These are phyloP conservation scores for Crotalaria pallida DNA, from an alignment of 306 rosid genomes.

Conservation along the genomic window DNA sequence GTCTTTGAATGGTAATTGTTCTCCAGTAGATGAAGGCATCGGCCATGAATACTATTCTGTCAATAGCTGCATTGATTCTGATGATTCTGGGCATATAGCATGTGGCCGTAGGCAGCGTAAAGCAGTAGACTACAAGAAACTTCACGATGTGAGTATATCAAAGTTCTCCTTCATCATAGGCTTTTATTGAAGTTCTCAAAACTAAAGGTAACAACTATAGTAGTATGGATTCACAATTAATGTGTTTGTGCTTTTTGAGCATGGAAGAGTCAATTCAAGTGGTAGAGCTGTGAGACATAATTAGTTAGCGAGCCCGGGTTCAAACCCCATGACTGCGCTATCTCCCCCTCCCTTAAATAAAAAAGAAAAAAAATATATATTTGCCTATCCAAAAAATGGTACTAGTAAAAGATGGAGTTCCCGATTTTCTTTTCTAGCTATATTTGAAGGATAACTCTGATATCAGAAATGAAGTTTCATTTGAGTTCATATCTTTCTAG, in stretches of 20 bases:
- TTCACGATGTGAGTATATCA: conserved; percentile 58
- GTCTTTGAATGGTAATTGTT: conserved; percentile 40
- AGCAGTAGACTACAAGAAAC: conserved; percentile 76
- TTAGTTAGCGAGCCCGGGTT: too few relatives aligned
- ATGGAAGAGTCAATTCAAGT: too few relatives aligned
- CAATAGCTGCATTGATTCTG: conserved; percentile 44
- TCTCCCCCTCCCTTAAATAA: too few relatives aligned
- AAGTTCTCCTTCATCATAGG: background rate
- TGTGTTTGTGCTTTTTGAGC: background rate
- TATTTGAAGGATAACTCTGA: background rate
- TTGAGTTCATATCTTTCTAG: conserved; percentile 25
- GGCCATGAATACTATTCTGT: conserved; percentile 31
- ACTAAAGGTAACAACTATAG: background rate
- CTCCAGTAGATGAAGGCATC: conserved; percentile 25
- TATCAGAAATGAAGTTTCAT: conserved; percentile 6
- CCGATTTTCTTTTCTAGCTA: background rate
- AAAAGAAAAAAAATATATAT: too few relatives aligned
- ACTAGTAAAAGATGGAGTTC: background rate
- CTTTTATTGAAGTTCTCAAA: background rate
- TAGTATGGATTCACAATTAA: background rate
- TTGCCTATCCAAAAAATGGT: too few relatives aligned
- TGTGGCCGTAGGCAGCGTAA: conserved; percentile 69
- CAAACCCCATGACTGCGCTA: too few relatives aligned
- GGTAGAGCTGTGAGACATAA: too few relatives aligned
- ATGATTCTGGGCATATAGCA: conserved; percentile 48